These are phyloP conservation scores for Hansenula sp. DNA, from an alignment of 1,139 yeast genomes.

Conservation along the genomic window DNA sequence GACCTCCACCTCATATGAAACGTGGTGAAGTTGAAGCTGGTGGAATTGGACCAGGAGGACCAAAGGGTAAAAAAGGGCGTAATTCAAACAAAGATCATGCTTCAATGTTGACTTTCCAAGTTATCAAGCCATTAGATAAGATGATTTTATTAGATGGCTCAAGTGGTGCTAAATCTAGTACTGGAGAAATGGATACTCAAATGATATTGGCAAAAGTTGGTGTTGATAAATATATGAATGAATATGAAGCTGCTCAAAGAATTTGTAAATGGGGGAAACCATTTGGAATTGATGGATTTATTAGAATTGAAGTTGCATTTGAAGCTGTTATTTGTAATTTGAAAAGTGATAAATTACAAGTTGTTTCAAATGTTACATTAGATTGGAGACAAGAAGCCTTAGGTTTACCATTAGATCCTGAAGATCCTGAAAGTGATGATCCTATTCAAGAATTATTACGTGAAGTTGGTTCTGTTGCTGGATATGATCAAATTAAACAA, in stretches of 20 bases:
- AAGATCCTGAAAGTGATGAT: constrained; percentile 16
- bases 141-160: constrained; percentile 53
- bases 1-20: neutral
- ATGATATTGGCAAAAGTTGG: constrained; percentile 20
- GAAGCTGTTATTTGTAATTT: constrained; percentile 55
- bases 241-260: constrained; percentile 36
- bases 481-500: constrained; percentile 38
- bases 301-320: constrained; percentile 51
- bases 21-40: constrained; percentile 1
- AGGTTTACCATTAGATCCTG: constrained; percentile 24
- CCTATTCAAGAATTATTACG: constrained; percentile 21
- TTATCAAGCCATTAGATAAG: constrained; percentile 38
- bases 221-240: constrained; percentile 30
- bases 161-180: constrained; percentile 45
- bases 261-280: constrained; percentile 36
- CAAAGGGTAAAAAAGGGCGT: constrained; percentile 2
- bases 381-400: constrained; percentile 31
- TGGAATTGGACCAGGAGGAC: constrained; percentile 1
- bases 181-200: constrained; percentile 62
- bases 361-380: constrained; percentile 39
- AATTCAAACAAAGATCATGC: constrained; percentile 9
- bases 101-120: constrained; percentile 38
- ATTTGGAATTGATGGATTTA: constrained; percentile 46
- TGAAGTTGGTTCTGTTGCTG: constrained; percentile 25
- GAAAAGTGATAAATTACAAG: constrained; percentile 31